Evolutionary conservation across 768 basidiomycete species (phyloP).

Genomic region (Hygrocybe punicea): DNA sequence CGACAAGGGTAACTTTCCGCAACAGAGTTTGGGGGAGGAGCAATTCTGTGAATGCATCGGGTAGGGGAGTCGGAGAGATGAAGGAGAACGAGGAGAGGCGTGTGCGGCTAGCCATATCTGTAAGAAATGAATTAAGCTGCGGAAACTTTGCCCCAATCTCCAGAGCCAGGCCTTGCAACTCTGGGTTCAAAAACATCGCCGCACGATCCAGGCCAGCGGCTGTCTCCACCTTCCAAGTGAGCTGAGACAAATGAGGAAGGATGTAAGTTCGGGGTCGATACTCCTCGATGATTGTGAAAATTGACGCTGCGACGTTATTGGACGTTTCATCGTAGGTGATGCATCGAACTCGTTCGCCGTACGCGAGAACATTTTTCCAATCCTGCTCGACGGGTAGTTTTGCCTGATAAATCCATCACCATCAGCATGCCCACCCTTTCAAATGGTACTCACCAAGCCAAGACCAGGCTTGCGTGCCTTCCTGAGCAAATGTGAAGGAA

Average conservation of each 20-base stretch:
- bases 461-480: constrained; percentile 69
- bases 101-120: constrained; percentile 59
- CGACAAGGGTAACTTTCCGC: constrained; percentile 62
- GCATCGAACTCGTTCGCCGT: constrained; percentile 64
- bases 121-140: constrained; percentile 60
- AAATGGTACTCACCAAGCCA: constrained; percentile 58
- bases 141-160: constrained; percentile 59
- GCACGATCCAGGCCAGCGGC: constrained; percentile 62
- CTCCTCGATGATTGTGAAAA: constrained; percentile 67
- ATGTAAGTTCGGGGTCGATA: constrained; percentile 59
- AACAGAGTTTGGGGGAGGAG: constrained; percentile 55
- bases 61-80: constrained; percentile 63
- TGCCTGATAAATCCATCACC: constrained; percentile 36
- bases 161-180: constrained; percentile 56
- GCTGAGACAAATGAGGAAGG: constrained; percentile 63
- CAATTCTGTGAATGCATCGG: constrained; percentile 67
- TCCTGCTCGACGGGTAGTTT: constrained; percentile 63
- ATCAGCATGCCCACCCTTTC: neutral
- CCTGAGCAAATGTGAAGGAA: constrained; percentile 64
- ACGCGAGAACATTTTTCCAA: constrained; percentile 63
- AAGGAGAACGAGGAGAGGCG: constrained; percentile 67
- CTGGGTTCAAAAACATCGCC: constrained; percentile 62
- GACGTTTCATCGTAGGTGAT: constrained; percentile 67
- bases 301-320: constrained; percentile 58
- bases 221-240: constrained; percentile 72